These are phyloP conservation scores for Gypsophila paniculata DNA, from an alignment of 179 eudicot genomes.

Conservation along the genomic window DNA sequence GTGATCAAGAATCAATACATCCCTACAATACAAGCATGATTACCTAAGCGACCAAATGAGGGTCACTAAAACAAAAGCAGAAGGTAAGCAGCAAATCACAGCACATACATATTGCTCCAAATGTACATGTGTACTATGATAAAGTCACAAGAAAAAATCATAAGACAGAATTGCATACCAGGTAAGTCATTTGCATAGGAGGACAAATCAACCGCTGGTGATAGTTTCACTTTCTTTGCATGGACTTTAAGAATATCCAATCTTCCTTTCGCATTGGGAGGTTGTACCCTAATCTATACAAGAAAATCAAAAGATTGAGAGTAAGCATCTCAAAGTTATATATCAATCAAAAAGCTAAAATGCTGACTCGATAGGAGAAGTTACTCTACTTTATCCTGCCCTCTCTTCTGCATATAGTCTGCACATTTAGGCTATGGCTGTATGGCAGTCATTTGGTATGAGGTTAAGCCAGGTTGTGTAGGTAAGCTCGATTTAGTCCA, in stretches of 20 bases:
- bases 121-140: neutral
- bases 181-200: conserved; percentile 79
- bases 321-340: conserved; percentile 3
- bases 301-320: conserved; percentile 10
- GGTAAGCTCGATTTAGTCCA: neutral
- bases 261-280: conserved; percentile 93
- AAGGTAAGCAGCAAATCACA: conserved; percentile 1
- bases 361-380: neutral
- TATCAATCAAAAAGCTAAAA: neutral
- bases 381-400: neutral
- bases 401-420: neutral
- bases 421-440: neutral
- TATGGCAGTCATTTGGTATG: neutral
- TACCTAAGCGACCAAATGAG: neutral
- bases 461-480: neutral
- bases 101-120: conserved; percentile 10
- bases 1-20: neutral
- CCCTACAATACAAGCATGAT: neutral
- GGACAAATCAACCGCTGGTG: conserved; percentile 75
- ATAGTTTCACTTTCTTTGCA: conserved; percentile 70
- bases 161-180: conserved; percentile 37
- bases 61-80: neutral
- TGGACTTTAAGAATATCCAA: conserved; percentile 80
- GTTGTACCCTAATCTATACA: conserved; percentile 67
- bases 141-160: neutral